Evolutionary conservation across 441 rosid genomes (phyloP).

Genomic region (Pelargonium cotyledonis): DNA sequence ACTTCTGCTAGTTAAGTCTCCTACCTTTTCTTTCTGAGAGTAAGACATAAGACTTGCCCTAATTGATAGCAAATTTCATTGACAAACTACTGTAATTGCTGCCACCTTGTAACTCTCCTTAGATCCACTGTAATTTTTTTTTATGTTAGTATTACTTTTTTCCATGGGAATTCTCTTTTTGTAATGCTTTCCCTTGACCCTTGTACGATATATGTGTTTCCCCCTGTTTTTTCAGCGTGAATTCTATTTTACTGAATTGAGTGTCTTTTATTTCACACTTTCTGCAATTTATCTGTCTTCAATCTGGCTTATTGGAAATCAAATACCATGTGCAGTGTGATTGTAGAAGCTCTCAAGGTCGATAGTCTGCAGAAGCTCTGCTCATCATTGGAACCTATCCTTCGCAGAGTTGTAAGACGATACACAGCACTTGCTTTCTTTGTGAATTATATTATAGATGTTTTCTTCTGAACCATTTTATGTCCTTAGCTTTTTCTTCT

Average conservation of each 20-base stretch:
- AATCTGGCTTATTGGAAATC: background rate
- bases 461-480: background rate
- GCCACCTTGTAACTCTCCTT: background rate
- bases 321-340: constrained; percentile 49
- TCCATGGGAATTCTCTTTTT: too few species aligned
- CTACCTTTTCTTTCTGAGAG: background rate
- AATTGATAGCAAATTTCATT: constrained; percentile 1
- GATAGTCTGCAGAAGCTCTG: constrained; percentile 96
- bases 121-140: background rate
- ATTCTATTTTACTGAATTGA: background rate
- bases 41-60: background rate
- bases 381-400: constrained; percentile 94
- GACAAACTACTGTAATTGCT: background rate
- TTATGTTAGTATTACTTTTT: too few species aligned
- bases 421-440: constrained; percentile 4
- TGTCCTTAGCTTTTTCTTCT: background rate
- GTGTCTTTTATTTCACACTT: too few species aligned
- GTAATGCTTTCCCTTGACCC: too few species aligned
- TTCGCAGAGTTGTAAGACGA: constrained; percentile 88
- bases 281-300: background rate
- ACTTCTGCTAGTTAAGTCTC: background rate
- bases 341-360: constrained; percentile 94
- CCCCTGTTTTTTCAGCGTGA: background rate
- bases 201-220: too few species aligned
- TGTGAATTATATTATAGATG: background rate